A percentile compares a stretch with the other conserved stretches of the same genome.
Evolutionary conservation across 129 eudicot species (phyloP).

Genomic region (Heracleum sosnowskyi): DNA sequence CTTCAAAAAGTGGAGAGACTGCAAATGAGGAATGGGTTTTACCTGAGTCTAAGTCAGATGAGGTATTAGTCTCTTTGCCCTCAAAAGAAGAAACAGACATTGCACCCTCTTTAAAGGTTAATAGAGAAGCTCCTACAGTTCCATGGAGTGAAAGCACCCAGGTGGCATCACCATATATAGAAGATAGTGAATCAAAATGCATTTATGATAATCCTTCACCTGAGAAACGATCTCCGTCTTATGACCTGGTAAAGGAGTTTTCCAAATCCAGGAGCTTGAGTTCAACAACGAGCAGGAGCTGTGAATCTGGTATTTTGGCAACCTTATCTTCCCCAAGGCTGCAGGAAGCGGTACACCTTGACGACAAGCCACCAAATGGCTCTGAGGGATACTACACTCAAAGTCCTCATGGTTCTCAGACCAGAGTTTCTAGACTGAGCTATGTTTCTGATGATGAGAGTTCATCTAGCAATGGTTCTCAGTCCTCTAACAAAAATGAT

Average conservation of each 20-base stretch:
- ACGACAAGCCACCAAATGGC: slow-evolving; percentile 35
- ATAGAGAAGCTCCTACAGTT: slow-evolving; percentile 11
- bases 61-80: slow-evolving; percentile 4
- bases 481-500: slow-evolving; percentile 15
- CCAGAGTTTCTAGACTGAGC: slow-evolving; percentile 31
- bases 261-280: slow-evolving; percentile 26
- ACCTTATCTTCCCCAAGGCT: slow-evolving; percentile 26
- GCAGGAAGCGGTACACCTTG: slow-evolving; percentile 24
- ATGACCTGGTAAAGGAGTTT: slow-evolving; percentile 18
- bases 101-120: slow-evolving; percentile 15
- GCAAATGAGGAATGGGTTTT: slow-evolving; percentile 14
- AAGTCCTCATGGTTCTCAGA: slow-evolving; percentile 29
- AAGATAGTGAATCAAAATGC: slow-evolving; percentile 14
- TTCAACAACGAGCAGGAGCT: slow-evolving; percentile 56
- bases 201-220: slow-evolving; percentile 15
- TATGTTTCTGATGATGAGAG: slow-evolving; percentile 30
- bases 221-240: slow-evolving; percentile 12
- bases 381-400: slow-evolving; percentile 36
- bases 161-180: slow-evolving; percentile 3
- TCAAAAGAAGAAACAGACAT: slow-evolving; percentile 9
- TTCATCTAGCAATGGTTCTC: slow-evolving; percentile 29
- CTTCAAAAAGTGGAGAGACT: slow-evolving; percentile 16
- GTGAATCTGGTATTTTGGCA: slow-evolving; percentile 25
- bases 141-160: slow-evolving; percentile 8
- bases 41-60: slow-evolving; percentile 15